phyloP scores from a whole-genome alignment of 345 rosid genomes.

The Barbarea vulgaris region DNA sequence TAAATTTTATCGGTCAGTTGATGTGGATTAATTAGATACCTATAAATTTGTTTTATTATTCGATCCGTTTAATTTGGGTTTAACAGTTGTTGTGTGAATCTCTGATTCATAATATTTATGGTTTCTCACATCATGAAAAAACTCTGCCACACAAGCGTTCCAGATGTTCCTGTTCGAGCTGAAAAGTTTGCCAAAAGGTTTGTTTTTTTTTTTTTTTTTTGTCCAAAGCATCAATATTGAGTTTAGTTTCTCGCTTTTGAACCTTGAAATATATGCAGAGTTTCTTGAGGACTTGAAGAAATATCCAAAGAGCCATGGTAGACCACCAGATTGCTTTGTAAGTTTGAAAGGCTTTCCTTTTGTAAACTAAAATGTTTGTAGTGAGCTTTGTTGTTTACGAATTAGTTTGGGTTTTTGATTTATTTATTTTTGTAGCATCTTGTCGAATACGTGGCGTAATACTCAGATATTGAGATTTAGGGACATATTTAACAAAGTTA shows the following conservation, averaged over 20 bases:
- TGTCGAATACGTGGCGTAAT: too few species aligned
- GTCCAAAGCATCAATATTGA: background rate
- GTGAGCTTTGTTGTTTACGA: too few species aligned
- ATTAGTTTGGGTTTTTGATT: too few species aligned
- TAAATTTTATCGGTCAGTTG: too few species aligned
- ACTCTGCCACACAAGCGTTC: constrained; percentile 73
- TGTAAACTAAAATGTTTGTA: too few species aligned
- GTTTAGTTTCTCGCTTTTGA: background rate
- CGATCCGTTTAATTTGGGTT: background rate
- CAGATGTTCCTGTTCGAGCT: constrained; percentile 78
- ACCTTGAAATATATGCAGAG: constrained; percentile 59
- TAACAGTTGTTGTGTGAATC: background rate
- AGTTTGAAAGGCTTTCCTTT: constrained; percentile 26
- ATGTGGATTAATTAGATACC: too few species aligned
- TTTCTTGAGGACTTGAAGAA: constrained; percentile 90
- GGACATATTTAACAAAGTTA: too few species aligned
- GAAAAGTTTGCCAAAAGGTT: constrained; percentile 82
- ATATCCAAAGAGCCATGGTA: constrained; percentile 95
- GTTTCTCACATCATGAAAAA: constrained; percentile 46
- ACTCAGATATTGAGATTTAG: too few species aligned
- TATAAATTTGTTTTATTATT: background rate
- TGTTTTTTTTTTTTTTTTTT: background rate
- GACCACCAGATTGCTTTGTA: constrained; percentile 94
- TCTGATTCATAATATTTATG: background rate
- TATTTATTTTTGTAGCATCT: too few species aligned